Evolutionary conservation across 352 stramenopile genomes (phyloP), one percentile per base, ranked within the genome.

Genomic region (Thraustochytrium striatum): DNA sequence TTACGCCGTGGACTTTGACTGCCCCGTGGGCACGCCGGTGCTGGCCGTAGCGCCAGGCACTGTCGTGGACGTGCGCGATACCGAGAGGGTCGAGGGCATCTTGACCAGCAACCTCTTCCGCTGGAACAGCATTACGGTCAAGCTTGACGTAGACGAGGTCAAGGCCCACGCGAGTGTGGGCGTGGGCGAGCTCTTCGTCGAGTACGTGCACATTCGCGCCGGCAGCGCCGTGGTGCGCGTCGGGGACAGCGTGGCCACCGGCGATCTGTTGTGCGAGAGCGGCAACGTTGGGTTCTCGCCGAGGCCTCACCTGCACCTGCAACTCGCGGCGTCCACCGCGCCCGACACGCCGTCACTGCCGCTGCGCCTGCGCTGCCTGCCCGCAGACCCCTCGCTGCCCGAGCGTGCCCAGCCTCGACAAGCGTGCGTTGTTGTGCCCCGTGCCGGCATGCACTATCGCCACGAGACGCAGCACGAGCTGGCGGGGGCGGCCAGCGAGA

Each of bases 1-100:
- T 39, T 87, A 89, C 78, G 86, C 87, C 3, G 84, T 91, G 38
- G 87, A 91, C 61, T 87, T 91, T 82, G 78, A 82, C 52, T 91
- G 87, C 85, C 84, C 84, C 1, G 81, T 88, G 19, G 87, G 87
- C 5, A 91, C 87, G 35, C 78, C 78, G 35, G 79, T 90, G n/a
- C 75, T 89, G 47, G 86, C 86, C 3, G 84, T 88, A 2, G 82
- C 47, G 2, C 69, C 86, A 59, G 87, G 85, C 3, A 53, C 79
- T 43, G 83, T 91, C 0, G 73, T 89, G 0, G 79, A 87, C 72
- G 79, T 86, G 28, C 47, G 43, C 8, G 33, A 84, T n/a, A 57
- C 62, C 53, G 41, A 85, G 43, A 21, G 25, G 9, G 69, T 88
- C 3, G 87, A 82, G 41, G 87, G 87, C 30, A 86, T 91, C 62